Conservation (phyloP, 495 filamentous ascomycete genomes). For the Immersiella caudata region DNA sequence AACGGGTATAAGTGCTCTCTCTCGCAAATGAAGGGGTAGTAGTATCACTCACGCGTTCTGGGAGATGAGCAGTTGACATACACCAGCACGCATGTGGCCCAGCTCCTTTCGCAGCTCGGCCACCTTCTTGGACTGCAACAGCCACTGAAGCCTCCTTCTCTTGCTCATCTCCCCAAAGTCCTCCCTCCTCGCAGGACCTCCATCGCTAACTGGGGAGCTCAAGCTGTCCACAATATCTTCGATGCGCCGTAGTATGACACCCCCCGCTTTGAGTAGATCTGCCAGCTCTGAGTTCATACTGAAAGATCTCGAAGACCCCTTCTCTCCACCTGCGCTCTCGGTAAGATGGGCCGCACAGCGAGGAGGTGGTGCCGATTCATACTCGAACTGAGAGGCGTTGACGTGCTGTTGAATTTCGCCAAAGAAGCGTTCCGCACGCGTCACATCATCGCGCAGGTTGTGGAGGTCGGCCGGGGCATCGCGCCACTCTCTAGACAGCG, state of each 20-base stretch:
- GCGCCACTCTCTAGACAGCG: conserved; percentile 2
- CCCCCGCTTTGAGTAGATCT: neutral
- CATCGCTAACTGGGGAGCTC: neutral
- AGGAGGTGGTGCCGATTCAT: neutral
- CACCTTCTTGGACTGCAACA: neutral
- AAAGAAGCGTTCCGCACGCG: conserved; percentile 5
- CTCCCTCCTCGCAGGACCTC: neutral
- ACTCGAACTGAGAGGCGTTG: neutral
- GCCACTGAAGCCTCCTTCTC: neutral
- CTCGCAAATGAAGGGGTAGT: neutral
- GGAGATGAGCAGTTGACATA: neutral
- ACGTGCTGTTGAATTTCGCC: conserved; percentile 3
- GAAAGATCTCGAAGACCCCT: neutral
- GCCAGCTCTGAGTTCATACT: neutral
- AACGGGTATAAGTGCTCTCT: neutral
- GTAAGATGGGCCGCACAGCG: neutral
- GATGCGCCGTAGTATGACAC: neutral
- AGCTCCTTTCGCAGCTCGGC: conserved; percentile 5
- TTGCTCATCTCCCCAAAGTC: conserved; percentile 5
- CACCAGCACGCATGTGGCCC: neutral
- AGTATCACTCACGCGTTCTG: neutral
- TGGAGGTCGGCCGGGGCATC: conserved; percentile 10
- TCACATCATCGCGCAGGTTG: conserved; percentile 6
- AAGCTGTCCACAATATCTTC: conserved; percentile 4
- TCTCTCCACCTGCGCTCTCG: neutral